Percentiles rank a stretch among this genome's conserved stretches.
Evolutionary conservation across 2,329 filamentous ascomycete genomes (phyloP).

Genomic region (Rutstroemia sydowiana): DNA sequence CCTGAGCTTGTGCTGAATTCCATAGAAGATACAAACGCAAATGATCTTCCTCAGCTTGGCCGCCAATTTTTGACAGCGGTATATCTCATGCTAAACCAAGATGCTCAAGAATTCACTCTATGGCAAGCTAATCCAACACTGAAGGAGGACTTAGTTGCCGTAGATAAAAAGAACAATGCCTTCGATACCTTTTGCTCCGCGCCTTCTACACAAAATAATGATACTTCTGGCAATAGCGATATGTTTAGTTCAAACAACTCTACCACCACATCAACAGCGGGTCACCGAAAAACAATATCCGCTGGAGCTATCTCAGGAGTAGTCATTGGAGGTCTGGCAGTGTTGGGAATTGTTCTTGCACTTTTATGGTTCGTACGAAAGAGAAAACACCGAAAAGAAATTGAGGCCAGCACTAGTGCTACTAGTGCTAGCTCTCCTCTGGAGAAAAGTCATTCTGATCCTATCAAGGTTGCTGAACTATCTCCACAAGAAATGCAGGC

Average conservation of each 20-base stretch:
- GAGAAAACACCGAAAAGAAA: not conserved
- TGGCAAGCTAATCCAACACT: slow-evolving; percentile 7
- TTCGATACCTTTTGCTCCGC: not conserved
- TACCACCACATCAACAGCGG: not conserved
- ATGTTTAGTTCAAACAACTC: not conserved
- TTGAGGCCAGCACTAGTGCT: not conserved
- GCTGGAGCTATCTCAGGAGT: not conserved
- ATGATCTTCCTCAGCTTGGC: slow-evolving; percentile 70
- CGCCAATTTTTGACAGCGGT: slow-evolving; percentile 1
- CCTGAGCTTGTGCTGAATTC: slow-evolving; percentile 33
- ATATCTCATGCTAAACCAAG: slow-evolving; percentile 9
- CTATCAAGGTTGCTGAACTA: not conserved
- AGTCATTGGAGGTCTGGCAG: not conserved
- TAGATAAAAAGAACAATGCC: not conserved
- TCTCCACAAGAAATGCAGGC: not conserved
- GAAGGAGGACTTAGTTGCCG: slow-evolving; percentile 2
- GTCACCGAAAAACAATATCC: not conserved
- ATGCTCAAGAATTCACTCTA: not conserved
- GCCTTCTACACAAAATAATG: not conserved
- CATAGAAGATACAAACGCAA: slow-evolving; percentile 71
- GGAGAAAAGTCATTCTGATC: not conserved
- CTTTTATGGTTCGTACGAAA: not conserved
- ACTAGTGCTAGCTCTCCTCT: not conserved
- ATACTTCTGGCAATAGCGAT: not conserved
- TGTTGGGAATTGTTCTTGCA: not conserved